Conservation (phyloP, 2,329 filamentous ascomycete species). For the Colletotrichum tabaci region DNA sequence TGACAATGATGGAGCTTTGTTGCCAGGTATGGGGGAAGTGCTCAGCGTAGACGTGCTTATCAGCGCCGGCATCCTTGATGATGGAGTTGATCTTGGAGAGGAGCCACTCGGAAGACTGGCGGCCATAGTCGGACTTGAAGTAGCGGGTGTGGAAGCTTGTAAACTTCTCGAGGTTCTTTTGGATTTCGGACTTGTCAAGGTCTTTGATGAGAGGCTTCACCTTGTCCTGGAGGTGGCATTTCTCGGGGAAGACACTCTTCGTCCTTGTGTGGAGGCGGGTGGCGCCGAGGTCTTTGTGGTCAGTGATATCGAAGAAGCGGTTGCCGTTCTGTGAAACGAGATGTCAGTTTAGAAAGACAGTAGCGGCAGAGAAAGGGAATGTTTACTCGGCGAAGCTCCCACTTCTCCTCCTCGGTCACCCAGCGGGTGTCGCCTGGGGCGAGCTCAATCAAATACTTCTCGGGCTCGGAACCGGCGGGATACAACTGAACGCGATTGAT, state of each 20-base stretch:
- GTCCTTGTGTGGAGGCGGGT: constrained; percentile 51
- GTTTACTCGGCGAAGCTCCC: constrained; percentile 84
- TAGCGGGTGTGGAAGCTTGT: constrained; percentile 87
- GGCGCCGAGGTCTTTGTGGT: constrained; percentile 75
- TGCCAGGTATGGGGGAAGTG: constrained; percentile 89
- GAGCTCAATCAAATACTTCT: constrained; percentile 85
- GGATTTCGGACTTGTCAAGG: constrained; percentile 83
- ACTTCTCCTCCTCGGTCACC: constrained; percentile 96
- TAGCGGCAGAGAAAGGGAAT: neutral
- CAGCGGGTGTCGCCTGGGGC: constrained; percentile 86
- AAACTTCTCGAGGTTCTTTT: constrained; percentile 82
- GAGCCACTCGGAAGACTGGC: constrained; percentile 90
- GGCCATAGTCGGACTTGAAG: constrained; percentile 84
- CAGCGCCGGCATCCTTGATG: constrained; percentile 79
- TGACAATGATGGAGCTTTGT: constrained; percentile 92
- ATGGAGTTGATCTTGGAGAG: constrained; percentile 80
- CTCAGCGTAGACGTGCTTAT: constrained; percentile 76
- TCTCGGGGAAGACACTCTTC: constrained; percentile 76
- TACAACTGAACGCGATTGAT: constrained; percentile 65
- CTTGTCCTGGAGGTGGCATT: constrained; percentile 74
- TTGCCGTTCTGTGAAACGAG: constrained; percentile 76
- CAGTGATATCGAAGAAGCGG: constrained; percentile 96
- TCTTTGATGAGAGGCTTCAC: constrained; percentile 77
- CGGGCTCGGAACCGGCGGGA: constrained; percentile 57
- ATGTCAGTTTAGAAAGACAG: neutral